phyloP scores from a whole-genome alignment of 192 early-diverging fungal genomes.

The Endogone sp. region DNA sequence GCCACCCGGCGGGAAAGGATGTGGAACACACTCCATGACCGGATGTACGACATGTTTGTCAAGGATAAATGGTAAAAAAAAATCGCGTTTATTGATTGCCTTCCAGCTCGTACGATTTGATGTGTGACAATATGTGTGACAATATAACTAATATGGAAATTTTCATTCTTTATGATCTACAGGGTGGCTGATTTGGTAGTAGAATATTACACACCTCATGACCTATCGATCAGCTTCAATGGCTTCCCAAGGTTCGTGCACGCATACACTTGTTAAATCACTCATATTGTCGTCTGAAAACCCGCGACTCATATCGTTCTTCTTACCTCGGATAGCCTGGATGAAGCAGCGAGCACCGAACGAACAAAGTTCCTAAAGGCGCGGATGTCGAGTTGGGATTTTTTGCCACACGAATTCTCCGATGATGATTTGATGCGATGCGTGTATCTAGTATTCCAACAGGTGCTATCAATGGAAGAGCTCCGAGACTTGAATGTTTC shows the following conservation, averaged over 20 bases:
- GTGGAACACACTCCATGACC: constrained; percentile 14
- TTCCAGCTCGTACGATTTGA: too few relatives aligned
- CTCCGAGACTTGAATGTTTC: constrained; percentile 54
- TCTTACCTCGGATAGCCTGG: constrained; percentile 20
- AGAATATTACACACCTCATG: constrained; percentile 6
- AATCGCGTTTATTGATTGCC: too few relatives aligned
- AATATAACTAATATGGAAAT: neutral
- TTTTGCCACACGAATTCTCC: constrained; percentile 62
- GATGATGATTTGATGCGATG: constrained; percentile 64
- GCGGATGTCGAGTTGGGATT: constrained; percentile 63
- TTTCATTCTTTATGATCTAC: neutral
- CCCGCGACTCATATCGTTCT: constrained; percentile 27
- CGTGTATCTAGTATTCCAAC: constrained; percentile 64
- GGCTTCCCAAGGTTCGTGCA: constrained; percentile 14
- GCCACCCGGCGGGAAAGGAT: neutral
- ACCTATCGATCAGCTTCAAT: constrained; percentile 2
- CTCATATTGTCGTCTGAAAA: too few relatives aligned
- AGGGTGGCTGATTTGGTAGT: neutral
- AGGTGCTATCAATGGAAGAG: constrained; percentile 50
- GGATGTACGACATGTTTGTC: constrained; percentile 31
- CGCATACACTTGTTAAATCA: constrained; percentile 1
- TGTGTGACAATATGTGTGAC: too few relatives aligned
- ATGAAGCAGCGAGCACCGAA: constrained; percentile 28
- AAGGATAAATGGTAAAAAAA: constrained; percentile 43
- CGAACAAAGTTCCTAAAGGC: constrained; percentile 42